Evolutionary conservation across 768 basidiomycete genomes (phyloP).

Genomic region (Trametes villosa): DNA sequence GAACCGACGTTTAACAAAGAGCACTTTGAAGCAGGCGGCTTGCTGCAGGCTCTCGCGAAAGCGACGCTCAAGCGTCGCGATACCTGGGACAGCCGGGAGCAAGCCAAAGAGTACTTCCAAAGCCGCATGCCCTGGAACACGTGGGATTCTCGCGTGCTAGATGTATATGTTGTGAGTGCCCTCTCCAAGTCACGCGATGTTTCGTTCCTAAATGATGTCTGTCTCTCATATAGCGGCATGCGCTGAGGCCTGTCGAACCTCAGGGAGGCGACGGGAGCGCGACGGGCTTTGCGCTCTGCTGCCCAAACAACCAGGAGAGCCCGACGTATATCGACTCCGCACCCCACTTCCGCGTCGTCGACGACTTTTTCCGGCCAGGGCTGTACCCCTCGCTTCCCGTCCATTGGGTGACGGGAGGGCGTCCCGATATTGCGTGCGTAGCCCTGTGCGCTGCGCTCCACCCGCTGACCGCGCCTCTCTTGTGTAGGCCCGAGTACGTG

Average conservation of each 20-base stretch:
- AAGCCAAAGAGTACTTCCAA: constrained; percentile 5
- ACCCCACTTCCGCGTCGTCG: no score
- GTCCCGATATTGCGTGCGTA: no score
- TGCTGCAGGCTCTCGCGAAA: not conserved
- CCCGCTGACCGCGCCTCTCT: no score
- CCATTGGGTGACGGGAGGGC: no score
- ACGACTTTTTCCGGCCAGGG: no score
- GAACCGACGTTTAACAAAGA: not conserved
- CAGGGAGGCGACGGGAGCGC: not conserved
- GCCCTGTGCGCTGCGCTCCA: not conserved
- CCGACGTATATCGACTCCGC: not conserved
- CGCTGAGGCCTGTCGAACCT: not conserved
- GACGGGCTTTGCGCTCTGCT: not conserved
- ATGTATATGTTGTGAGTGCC: constrained; percentile 4
- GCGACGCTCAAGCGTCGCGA: constrained; percentile 1
- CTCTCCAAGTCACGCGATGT: not conserved
- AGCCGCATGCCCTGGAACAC: constrained; percentile 15
- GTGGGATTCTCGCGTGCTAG: constrained; percentile 5
- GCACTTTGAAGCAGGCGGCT: not conserved
- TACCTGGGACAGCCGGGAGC: constrained; percentile 2
- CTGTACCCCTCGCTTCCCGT: no score
- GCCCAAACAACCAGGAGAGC: not conserved
- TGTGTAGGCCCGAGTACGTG: no score
- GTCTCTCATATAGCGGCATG: not conserved
- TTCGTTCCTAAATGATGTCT: not conserved